Evolutionary conservation across 371 early-diverging fungal species (phyloP), one percentile per base, ranked within the genome.

Genomic region (Rhizopus delemar): DNA sequence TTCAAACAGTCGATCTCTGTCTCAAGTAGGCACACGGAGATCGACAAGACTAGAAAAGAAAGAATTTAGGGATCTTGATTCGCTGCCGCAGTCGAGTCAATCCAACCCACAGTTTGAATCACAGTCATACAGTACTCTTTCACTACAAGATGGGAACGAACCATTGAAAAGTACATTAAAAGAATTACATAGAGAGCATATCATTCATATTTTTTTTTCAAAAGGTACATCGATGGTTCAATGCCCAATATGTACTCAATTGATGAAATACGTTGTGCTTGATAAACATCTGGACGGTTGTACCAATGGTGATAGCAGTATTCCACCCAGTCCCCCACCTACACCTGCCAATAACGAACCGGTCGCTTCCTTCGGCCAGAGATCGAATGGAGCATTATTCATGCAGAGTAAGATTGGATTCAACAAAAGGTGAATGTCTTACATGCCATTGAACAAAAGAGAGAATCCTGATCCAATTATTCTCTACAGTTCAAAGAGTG

Each of bases 281-380:
- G 51, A 67, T 50, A 41, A 33, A 38, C 69, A 69, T 59, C 16
- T 65, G 4, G 65, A 69, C 50, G 35, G 52, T 4, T 66, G 66
- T n/a, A 31, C 53, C 8, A 60, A 63, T n/a, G 60, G 64, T 12
- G 59, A 62, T 32, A 56, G 62, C 12, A 34, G 49, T 33, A 56
- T 49, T 33, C 55, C 53, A 29, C 35, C 45, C 48, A 50, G 50
- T 45, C 28, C 59, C 49, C 39, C 54, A 43, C 16, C 34, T 39
- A 41, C 0, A 29, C 48, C 48, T 29, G 1, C 22, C 0, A 22
- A 22, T 22, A 22, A 22, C 22, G 22, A 22, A 22, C 22, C 22
- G 22, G 2, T 22, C 22, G 22, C 22, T 22, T 22, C 22, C 0
- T 22, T 22, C 22, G 2, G 22, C 2, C 22, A 22, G 22, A 22